Evolutionary conservation across 441 rosid species (phyloP), one percentile per base, ranked within the genome.

Genomic region (Rhodomyrtus psidioides): DNA sequence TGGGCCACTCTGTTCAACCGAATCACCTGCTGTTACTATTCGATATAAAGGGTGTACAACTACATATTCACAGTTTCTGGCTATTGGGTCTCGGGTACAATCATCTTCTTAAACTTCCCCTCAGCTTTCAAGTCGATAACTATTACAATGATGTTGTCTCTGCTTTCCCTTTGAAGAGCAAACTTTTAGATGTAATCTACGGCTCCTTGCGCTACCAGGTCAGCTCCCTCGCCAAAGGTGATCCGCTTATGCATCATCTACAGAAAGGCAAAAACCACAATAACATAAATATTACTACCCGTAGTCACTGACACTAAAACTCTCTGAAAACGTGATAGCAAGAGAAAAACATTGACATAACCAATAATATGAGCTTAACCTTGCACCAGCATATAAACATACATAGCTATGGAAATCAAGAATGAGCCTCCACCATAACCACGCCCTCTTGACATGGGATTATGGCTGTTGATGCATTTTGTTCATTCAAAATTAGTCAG

Each of bases 101-200:
- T 70, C 79, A 76, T 92, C 82, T 81, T 91, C 91, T 92, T 92
- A 84, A 91, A 82, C 88, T 91, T 92, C 87, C 95, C 93, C 60
- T 85, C 94, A 85, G 93, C 89, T 91, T 93, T 92, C 84, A 92
- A 88, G 91, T 93, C 94, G 34, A 93, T 89, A 10, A 92, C 94
- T 83, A 92, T 91, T 53, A 92, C 93, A 26, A 4, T 34, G 34
- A 34, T 4, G 34, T 34, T 34, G 34, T 34, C 34, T 4, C 34
- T 34, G 34, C 34, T 34, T 34, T 34, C 34, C 34, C 34, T 34
- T 34, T 34, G 34, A 34, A 34, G 34, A 34, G 34, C 34, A 34
- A 34, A 34, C 34, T 34, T 34, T 34, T 34, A 34, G 34, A 34
- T 34, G 34, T 34, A 34, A 34, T 34, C 34, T 34, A 4, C 34